These are phyloP conservation scores for Dactylorhiza incarnata DNA, from an alignment of 106 monocot genomes.

Conservation along the genomic window DNA sequence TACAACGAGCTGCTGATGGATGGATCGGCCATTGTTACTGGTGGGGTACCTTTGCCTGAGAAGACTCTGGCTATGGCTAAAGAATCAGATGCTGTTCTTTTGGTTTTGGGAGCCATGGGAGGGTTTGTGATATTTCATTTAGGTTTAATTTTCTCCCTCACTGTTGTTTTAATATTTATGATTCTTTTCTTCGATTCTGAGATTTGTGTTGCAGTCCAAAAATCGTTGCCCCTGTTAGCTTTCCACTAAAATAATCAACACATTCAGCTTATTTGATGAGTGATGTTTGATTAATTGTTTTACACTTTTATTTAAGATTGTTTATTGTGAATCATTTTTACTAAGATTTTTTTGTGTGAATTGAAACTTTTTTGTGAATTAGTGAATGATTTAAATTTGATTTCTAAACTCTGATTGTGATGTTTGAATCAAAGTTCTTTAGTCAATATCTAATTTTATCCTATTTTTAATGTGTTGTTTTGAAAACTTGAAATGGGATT, in stretches of 20 bases:
- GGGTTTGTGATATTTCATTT: slow-evolving; percentile 27
- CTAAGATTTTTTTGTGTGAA: too few relatives aligned
- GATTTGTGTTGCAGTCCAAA: slow-evolving; percentile 14
- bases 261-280: background rate
- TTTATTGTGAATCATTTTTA: too few relatives aligned
- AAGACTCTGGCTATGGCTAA: slow-evolving; percentile 39
- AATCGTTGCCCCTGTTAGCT: background rate
- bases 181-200: background rate
- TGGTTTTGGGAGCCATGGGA: slow-evolving; percentile 60
- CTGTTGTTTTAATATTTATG: background rate
- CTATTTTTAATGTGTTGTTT: too few relatives aligned
- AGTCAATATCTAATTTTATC: too few relatives aligned
- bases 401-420: too few relatives aligned
- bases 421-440: too few relatives aligned
- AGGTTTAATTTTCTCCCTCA: background rate
- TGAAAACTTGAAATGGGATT: too few relatives aligned
- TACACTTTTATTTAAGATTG: too few relatives aligned
- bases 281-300: too few relatives aligned
- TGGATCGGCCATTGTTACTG: slow-evolving; percentile 45
- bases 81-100: slow-evolving; percentile 37
- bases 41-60: slow-evolving; percentile 48
- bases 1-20: slow-evolving; percentile 49
- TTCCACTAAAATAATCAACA: too few relatives aligned
- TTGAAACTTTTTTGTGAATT: too few relatives aligned
- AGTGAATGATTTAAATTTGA: too few relatives aligned